phyloP scores from a whole-genome alignment of 1,139 yeast species.

The Diutina rugosa region DNA sequence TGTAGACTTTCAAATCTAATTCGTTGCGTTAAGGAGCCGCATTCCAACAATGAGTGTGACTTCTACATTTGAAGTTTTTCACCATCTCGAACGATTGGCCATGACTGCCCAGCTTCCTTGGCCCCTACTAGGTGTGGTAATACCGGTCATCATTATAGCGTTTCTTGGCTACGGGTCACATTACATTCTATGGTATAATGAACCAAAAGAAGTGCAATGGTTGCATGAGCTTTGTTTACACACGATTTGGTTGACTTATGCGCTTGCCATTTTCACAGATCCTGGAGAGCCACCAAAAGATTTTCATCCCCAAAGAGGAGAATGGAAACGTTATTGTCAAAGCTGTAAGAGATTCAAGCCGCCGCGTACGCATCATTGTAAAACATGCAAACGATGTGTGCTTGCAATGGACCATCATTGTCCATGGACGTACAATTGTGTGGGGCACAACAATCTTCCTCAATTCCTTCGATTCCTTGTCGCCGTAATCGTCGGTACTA shows the following conservation, averaged over 20 bases:
- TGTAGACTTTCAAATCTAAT: too few relatives aligned
- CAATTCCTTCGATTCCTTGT: conserved; percentile 69
- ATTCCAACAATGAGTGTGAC: too few relatives aligned
- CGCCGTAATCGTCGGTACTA: conserved; percentile 52
- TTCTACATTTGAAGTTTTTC: background rate
- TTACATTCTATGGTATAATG: conserved; percentile 37
- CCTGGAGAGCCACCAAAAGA: conserved; percentile 48
- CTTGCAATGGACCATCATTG: conserved; percentile 76
- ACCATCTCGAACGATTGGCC: background rate
- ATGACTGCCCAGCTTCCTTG: background rate
- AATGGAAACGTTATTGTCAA: conserved; percentile 50
- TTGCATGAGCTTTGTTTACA: conserved; percentile 35
- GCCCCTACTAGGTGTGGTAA: conserved; percentile 8
- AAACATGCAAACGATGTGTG: conserved; percentile 47
- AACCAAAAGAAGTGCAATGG: conserved; percentile 29
- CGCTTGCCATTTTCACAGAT: conserved; percentile 38
- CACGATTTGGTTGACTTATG: conserved; percentile 63
- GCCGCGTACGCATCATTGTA: conserved; percentile 72
- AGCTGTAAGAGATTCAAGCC: conserved; percentile 62
- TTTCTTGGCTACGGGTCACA: conserved; percentile 56
- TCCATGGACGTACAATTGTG: conserved; percentile 83
- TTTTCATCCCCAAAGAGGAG: conserved; percentile 20
- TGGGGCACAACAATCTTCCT: conserved; percentile 68
- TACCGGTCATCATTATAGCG: conserved; percentile 54
- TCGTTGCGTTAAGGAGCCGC: too few relatives aligned